Conservation (phyloP, 768 basidiomycete genomes). For the Artomyces pyxidatus region DNA sequence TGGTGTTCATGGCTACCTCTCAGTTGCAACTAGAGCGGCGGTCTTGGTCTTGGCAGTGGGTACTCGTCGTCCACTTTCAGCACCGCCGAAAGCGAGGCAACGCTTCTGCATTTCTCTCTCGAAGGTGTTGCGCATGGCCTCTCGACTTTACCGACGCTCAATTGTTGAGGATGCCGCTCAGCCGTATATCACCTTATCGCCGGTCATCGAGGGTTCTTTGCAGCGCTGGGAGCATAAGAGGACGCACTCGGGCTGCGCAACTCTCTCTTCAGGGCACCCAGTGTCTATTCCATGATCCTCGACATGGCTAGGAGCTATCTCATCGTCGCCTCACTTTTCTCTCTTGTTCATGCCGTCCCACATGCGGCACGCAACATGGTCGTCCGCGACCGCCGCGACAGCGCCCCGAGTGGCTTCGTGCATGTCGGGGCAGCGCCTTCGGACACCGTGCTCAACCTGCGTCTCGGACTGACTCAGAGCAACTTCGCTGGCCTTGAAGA, state of each 20-base stretch:
- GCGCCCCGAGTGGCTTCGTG: neutral
- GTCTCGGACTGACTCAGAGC: neutral
- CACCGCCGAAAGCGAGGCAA: too few species aligned
- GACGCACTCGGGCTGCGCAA: neutral
- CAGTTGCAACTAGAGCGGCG: too few species aligned
- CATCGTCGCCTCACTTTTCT: neutral
- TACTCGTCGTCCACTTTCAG: too few species aligned
- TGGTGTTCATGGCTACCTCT: too few species aligned
- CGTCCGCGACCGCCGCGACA: neutral
- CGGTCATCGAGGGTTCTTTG: neutral
- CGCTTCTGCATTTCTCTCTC: too few species aligned
- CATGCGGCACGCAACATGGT: neutral
- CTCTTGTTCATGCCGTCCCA: neutral
- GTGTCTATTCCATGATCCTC: neutral
- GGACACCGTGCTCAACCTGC: neutral
- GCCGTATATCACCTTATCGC: neutral
- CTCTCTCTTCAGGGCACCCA: neutral
- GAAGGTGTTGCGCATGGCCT: too few species aligned
- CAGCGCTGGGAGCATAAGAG: neutral
- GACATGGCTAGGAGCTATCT: neutral
- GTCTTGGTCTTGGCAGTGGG: too few species aligned
- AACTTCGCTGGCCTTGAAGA: neutral
- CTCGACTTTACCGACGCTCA: too few species aligned
- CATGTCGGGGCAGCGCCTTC: neutral
- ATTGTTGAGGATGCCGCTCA: too few species aligned